Base-by-base conservation (phyloP, 257 asterid genomes). In the Primulina tabacum region DNA sequence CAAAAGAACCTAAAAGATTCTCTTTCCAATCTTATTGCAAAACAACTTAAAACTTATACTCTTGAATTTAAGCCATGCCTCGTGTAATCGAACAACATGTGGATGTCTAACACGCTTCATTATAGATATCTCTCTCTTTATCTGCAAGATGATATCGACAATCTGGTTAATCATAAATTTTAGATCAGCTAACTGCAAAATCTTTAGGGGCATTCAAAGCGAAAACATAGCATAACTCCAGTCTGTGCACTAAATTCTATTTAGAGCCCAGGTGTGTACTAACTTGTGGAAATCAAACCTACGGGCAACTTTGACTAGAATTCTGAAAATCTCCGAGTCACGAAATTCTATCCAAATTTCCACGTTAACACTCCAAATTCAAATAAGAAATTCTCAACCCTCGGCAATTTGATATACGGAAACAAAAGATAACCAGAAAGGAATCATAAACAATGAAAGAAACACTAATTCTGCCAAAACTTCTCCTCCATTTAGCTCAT, bases 61-160 rank as follows among this genome's bases (percentile, higher is more conserved):
- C 75, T 62, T 70, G 73, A 65, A 32, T 67, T 66, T 69, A 72
- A 80, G 67, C 66, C 79, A 63, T 83, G 86, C 99, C 99, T 94
- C 97, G 32, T 94, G 96, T 52, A 93, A 82, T 69, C 95, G 97
- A 79, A 93, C 94, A 71, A 93, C 84, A 77, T 82, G 62, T 7
- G 96, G 99, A 82, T 93, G 99, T 67, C 96, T 77, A 74, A 93
- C 97, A 68, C 92, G 90, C 89, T 90, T 93, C 99, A 93, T 93
- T 68, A 93, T 93, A 18, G 95, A 93, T 75, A 93, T 93, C 84
- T 94, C 99, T 85, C 79, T 89, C 87, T 94, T 94, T 65, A 94
- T 94, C 99, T 94, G 92, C 86, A 85, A 60, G 62, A 77, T 18
- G 60, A 66, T 73, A 72, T 69, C 68, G 71, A 57, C 65, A 62